phyloP scores from a whole-genome alignment of 768 basidiomycete species.

The Cytidiella melzeri region DNA sequence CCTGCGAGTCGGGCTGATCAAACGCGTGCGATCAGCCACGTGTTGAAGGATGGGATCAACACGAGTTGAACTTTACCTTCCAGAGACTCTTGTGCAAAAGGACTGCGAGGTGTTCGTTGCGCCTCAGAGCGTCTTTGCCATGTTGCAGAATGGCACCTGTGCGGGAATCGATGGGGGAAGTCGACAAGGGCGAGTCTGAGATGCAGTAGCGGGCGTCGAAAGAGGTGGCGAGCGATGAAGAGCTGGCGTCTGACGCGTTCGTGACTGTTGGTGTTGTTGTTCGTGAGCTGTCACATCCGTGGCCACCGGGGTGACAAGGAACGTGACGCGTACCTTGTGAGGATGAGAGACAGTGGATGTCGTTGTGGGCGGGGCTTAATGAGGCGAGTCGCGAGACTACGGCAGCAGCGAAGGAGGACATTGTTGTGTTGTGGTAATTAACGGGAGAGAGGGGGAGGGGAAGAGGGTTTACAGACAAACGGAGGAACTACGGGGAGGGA shows the following conservation, averaged over 20 bases:
- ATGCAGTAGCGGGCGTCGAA: slow-evolving; percentile 20
- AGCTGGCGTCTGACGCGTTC: slow-evolving; percentile 17
- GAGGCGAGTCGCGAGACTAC: slow-evolving; percentile 6
- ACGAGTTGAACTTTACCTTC: slow-evolving; percentile 49
- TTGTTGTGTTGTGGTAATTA: background rate
- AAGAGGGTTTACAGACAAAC: background rate
- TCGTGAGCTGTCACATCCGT: background rate
- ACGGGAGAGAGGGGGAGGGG: background rate
- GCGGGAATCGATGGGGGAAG: slow-evolving; percentile 15
- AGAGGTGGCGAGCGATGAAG: slow-evolving; percentile 20
- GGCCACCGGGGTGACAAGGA: background rate
- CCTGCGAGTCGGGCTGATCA: slow-evolving; percentile 52
- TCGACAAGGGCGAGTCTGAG: slow-evolving; percentile 19
- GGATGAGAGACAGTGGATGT: slow-evolving; percentile 7
- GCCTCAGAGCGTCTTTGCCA: slow-evolving; percentile 13
- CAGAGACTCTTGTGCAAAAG: slow-evolving; percentile 63
- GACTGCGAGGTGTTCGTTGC: slow-evolving; percentile 75
- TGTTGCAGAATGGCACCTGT: slow-evolving; percentile 5
- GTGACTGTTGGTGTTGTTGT: slow-evolving; percentile 4
- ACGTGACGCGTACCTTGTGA: slow-evolving; percentile 7
- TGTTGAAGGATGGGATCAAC: slow-evolving; percentile 10
- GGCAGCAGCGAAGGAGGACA: slow-evolving; percentile 1
- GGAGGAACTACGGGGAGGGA: background rate
- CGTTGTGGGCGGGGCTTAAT: slow-evolving; percentile 5
- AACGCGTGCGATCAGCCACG: slow-evolving; percentile 16